Evolutionary conservation across 1,284 basidiomycete genomes (phyloP), one percentile per base, ranked within the genome.

Genomic region (Fomitopsis betulina): DNA sequence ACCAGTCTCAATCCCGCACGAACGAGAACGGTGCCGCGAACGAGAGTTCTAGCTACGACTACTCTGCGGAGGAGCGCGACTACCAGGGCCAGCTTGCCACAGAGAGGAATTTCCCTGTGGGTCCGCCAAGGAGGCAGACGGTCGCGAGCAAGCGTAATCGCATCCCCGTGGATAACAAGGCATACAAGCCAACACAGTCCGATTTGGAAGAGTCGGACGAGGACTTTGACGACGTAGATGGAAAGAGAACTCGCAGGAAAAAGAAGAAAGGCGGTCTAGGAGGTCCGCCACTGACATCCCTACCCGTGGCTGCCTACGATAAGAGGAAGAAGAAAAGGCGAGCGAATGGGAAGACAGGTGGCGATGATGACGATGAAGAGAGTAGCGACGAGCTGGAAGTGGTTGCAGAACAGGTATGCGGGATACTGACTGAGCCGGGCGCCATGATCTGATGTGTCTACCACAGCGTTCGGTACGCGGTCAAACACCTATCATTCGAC

Each of bases 81-180:
- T 87, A 76, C 62, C 66, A 69, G 50, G 60, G 54, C 32, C 61
- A 8, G 54, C 61, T 17, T 4, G 69, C 73, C 39, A 66, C 72
- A 50, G 72, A 76, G 61, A 77, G 70, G 59, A 59, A 72, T 3
- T 47, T 58, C 6, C 49, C 49, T 9, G 19, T 13, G 25, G 6
- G 62, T 61, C 35, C 61, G 64, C 58, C 70, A 62, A 60, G 56
- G 30, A 42, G 53, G 19, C 39, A 66, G 62, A 65, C 67, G 50
- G 68, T 73, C 1, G 68, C 70, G 6, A 76, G 78, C 57, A 81
- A 77, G 67, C 81, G 84, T 33, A 79, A 78, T 62, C 80, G 84
- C 32, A 89, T 91, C 60, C 87, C 88, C 0, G 66, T 73, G 38
- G 90, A 92, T 69, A 90, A 92, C 71, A 89, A 87, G 67, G 89